phyloP scores from a whole-genome alignment of 495 filamentous ascomycete genomes.

The Penicillium ochrochloron region DNA sequence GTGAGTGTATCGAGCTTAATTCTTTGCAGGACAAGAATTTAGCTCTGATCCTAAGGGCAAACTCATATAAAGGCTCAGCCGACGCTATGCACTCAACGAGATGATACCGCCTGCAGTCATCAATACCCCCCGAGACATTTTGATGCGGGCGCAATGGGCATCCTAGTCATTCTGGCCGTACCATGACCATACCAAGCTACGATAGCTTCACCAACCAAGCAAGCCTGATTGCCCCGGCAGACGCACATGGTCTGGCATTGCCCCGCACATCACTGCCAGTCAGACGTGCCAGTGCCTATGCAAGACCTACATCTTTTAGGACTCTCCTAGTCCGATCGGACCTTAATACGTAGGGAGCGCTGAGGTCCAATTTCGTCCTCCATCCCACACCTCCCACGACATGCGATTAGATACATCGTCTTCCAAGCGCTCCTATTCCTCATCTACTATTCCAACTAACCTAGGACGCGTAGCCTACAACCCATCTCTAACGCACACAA shows the following conservation, averaged over 20 bases:
- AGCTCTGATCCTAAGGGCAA: constrained; percentile 20
- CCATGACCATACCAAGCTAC: constrained; percentile 45
- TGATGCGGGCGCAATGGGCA: constrained; percentile 35
- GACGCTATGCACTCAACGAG: constrained; percentile 53
- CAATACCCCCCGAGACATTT: constrained; percentile 46
- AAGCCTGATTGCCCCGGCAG: constrained; percentile 36
- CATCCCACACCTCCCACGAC: too few species aligned
- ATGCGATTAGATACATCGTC: too few species aligned
- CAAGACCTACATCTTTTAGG: constrained; percentile 42
- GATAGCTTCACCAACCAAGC: constrained; percentile 51
- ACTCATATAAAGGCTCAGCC: constrained; percentile 31
- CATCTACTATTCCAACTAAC: constrained; percentile 46
- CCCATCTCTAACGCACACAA: neutral
- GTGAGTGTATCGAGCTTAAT: constrained; percentile 24
- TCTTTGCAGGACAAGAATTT: constrained; percentile 24
- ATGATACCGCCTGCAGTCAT: constrained; percentile 44
- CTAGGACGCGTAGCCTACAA: constrained; percentile 33
- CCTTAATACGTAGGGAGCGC: too few species aligned
- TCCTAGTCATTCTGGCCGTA: constrained; percentile 50
- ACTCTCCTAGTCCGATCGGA: too few species aligned
- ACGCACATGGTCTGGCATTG: constrained; percentile 49
- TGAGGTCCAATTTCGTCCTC: too few species aligned
- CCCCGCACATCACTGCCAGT: constrained; percentile 42
- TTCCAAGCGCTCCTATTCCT: constrained; percentile 14
- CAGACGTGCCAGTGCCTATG: constrained; percentile 48